phyloP scores from a whole-genome alignment of 1,284 basidiomycete genomes.

The Malassezia japonica region DNA sequence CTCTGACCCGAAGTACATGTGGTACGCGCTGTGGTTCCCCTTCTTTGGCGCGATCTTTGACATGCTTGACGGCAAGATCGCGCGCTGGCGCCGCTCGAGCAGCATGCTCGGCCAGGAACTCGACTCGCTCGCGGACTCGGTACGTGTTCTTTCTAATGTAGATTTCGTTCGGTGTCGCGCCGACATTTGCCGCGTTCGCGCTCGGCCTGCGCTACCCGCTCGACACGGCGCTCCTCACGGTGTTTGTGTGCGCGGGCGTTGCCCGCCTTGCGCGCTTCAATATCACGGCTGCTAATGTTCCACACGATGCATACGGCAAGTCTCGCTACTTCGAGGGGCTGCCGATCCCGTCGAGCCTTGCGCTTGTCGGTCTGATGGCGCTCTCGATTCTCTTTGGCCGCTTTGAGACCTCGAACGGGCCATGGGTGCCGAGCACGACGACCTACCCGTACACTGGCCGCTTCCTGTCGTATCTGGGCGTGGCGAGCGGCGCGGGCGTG shows the following conservation, averaged over 20 bases:
- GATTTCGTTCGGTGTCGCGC: slow-evolving; percentile 96
- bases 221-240: slow-evolving; percentile 74
- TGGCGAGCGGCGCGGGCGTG: slow-evolving; percentile 17
- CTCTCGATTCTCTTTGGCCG: slow-evolving; percentile 68
- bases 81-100: slow-evolving; percentile 86
- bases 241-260: slow-evolving; percentile 89
- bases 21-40: slow-evolving; percentile 72
- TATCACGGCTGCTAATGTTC: slow-evolving; percentile 87
- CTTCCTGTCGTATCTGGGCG: not conserved
- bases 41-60: slow-evolving; percentile 96
- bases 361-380: slow-evolving; percentile 68
- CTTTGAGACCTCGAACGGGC: slow-evolving; percentile 27
- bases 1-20: slow-evolving; percentile 57
- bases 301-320: slow-evolving; percentile 78
- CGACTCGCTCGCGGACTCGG: slow-evolving; percentile 89
- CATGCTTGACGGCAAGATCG: slow-evolving; percentile 93
- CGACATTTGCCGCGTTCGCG: slow-evolving; percentile 79
- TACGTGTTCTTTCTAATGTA: slow-evolving; percentile 53
- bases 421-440: slow-evolving; percentile 16
- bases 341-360: slow-evolving; percentile 84
- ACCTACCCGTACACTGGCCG: slow-evolving; percentile 24
- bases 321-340: slow-evolving; percentile 92
- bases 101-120: slow-evolving; percentile 98
- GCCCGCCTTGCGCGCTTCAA: slow-evolving; percentile 96
- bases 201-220: slow-evolving; percentile 80